Base-by-base conservation (phyloP, 352 stramenopile species). In the Phytopythium aichiense region DNA sequence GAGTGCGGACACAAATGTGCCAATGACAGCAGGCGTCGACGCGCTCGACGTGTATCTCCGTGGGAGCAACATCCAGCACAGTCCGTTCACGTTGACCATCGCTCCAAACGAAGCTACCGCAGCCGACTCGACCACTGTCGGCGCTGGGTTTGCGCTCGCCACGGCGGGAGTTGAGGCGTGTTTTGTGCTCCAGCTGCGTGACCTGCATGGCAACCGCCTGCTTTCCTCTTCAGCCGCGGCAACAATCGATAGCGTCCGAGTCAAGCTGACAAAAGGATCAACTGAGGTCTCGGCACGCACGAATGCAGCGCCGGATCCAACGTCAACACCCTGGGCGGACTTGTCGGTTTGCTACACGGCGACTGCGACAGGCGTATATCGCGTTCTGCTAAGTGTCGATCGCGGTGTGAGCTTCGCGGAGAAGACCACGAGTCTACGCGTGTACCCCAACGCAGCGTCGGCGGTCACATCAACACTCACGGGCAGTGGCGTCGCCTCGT, bases 41-140 rank as follows among this genome's bases (percentile, higher is more conserved):
- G 67, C 71, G 1, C 43, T 80, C 28, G 65, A 65, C 6, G n/a
- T 59, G 16, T 82, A 77, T 49, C 65, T 87, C 42, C 40, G 57
- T 37, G 55, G 68, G 16, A 81, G 69, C 48, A 72, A 71, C 40
- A 81, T 89, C 40, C 59, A 61, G 15, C 50, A 64, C 5, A 82
- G 68, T 58, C 79, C 79, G 7, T 88, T 89, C 33, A 64, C 65
- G 20, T 46, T 90, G 22, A 49, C 67, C 25, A 69, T 89, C 31
- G 50, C 71, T 12, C 73, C 77, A 38, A 77, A 81, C 37, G 28
- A 13, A 15, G 63, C 74, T 30, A 71, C 64, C 7, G 60, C 68
- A 11, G 35, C 28, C 7, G 68, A 58, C 28, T 78, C 75, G 15
- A 86, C 73, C n/a, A 45, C 74, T 3, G 62, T 69, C 7, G 72